Evolutionary conservation across 306 rosid genomes (phyloP).

Genomic region (Lagenaria siceraria): DNA sequence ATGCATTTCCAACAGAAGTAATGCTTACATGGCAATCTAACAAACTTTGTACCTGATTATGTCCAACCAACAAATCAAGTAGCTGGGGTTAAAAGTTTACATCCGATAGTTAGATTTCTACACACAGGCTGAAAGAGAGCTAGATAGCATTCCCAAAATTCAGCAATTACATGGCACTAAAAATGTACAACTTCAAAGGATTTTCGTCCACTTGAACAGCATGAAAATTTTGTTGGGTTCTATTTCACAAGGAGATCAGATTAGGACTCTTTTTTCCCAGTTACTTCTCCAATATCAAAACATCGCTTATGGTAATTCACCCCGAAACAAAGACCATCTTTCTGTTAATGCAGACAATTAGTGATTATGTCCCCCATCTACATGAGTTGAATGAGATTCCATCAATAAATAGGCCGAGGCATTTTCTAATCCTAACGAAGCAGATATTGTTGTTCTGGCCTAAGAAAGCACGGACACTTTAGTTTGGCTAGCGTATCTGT

Average conservation of each 20-base stretch:
- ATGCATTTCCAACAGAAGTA: constrained; percentile 79
- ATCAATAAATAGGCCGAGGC: background rate
- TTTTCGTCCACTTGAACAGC: background rate
- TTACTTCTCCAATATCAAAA: background rate
- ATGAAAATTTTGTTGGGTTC: background rate
- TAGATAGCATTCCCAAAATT: background rate
- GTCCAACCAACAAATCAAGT: background rate
- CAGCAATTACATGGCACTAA: background rate
- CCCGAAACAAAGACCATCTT: background rate
- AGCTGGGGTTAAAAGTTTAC: background rate
- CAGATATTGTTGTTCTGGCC: background rate
- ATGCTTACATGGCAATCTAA: constrained; percentile 64
- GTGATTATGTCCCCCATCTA: background rate
- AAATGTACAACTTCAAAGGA: background rate
- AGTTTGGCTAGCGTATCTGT: no score
- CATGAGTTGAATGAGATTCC: background rate
- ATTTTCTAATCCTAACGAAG: background rate
- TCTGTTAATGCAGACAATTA: background rate
- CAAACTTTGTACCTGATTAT: constrained; percentile 48
- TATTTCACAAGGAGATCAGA: constrained; percentile 1
- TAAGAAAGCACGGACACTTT: no score
- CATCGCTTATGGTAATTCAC: background rate
- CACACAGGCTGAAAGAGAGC: background rate
- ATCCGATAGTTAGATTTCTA: background rate
- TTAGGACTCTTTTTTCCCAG: background rate